Evolutionary conservation across 257 asterid species (phyloP).

Genomic region (Rhazya stricta): DNA sequence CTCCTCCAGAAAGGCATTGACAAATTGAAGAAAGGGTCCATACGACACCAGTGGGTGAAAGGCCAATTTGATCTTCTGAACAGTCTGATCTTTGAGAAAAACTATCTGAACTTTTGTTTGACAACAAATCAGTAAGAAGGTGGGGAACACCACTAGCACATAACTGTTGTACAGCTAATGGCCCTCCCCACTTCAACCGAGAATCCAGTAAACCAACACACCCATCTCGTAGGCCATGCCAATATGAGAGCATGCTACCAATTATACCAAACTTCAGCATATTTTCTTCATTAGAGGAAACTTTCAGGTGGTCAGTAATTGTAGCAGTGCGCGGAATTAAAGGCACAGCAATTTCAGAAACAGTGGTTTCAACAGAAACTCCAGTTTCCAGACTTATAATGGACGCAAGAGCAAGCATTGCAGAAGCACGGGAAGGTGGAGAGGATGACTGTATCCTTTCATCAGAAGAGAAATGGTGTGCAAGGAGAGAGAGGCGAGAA

Average conservation of each 20-base stretch:
- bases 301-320: constrained; percentile 80
- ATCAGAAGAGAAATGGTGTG: constrained; percentile 75
- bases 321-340: constrained; percentile 92
- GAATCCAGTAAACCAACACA: constrained; percentile 81
- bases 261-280: constrained; percentile 28
- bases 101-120: constrained; percentile 40
- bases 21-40: constrained; percentile 89
- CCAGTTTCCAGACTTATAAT: constrained; percentile 83
- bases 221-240: constrained; percentile 91
- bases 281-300: constrained; percentile 48
- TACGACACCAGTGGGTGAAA: constrained; percentile 80
- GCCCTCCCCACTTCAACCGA: constrained; percentile 94
- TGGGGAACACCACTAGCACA: constrained; percentile 96
- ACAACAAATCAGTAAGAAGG: constrained; percentile 79
- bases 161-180: constrained; percentile 89
- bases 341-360: constrained; percentile 85
- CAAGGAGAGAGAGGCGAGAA: constrained; percentile 74
- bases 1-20: constrained; percentile 94
- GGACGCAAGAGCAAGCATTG: constrained; percentile 95
- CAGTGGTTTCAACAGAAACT: constrained; percentile 48
- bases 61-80: constrained; percentile 54
- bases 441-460: constrained; percentile 64
- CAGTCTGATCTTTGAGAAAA: constrained; percentile 34
- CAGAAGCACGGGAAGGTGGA: constrained; percentile 79
- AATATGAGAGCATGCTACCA: constrained; percentile 65